Evolutionary conservation across 2,329 filamentous ascomycete genomes (phyloP).

Genomic region (Fusarium penzigii): DNA sequence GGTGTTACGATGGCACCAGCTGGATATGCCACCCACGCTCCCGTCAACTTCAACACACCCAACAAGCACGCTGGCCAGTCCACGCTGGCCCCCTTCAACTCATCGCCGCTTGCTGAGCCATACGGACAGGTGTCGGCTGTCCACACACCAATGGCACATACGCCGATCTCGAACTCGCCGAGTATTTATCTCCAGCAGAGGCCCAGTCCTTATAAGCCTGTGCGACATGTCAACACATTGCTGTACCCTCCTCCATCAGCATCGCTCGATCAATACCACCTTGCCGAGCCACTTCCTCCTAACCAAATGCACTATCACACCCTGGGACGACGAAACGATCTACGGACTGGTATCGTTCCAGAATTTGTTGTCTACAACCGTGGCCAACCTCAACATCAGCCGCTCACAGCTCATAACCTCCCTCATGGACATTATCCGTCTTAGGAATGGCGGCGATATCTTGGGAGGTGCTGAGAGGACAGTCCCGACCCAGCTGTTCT

Average conservation of each 20-base stretch:
- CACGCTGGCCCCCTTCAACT: constrained; percentile 49
- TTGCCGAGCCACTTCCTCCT: constrained; percentile 58
- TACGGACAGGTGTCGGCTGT: constrained; percentile 54
- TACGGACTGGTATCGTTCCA: constrained; percentile 71
- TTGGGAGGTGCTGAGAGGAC: constrained; percentile 2
- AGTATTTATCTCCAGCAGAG: constrained; percentile 85
- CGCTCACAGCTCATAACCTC: constrained; percentile 25
- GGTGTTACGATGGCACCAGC: constrained; percentile 23
- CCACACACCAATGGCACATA: constrained; percentile 58
- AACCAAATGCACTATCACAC: constrained; percentile 84
- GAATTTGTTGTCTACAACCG: constrained; percentile 51
- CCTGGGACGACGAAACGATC: constrained; percentile 66
- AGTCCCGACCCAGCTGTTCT: no score
- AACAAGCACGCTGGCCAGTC: constrained; percentile 56
- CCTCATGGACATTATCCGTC: constrained; percentile 38
- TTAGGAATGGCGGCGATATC: constrained; percentile 32
- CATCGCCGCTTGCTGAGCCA: constrained; percentile 68
- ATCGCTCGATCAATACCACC: constrained; percentile 73
- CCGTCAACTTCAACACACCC: constrained; percentile 49
- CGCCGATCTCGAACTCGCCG: constrained; percentile 77
- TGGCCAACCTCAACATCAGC: constrained; percentile 32
- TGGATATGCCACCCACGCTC: constrained; percentile 31
- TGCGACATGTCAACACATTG: constrained; percentile 87
- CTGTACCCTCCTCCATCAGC: constrained; percentile 82
- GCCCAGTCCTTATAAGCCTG: constrained; percentile 88